Conservation (phyloP, 2,329 filamentous ascomycete genomes). For the Dendrostoma leiphaemia region DNA sequence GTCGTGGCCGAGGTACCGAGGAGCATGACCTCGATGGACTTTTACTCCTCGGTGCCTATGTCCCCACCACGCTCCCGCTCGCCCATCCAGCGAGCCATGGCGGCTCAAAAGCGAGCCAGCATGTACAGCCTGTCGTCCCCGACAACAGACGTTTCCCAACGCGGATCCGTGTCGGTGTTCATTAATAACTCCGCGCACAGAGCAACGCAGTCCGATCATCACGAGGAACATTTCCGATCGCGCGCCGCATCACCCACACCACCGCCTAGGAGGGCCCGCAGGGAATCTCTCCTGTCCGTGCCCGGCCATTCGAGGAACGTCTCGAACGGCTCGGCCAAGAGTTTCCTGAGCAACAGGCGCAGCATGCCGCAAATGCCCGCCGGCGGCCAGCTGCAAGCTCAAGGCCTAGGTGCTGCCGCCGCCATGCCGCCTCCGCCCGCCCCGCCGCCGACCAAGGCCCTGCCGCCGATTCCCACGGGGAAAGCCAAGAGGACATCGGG, state of each 20-base stretch:
- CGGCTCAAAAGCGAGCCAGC: slow-evolving; percentile 20
- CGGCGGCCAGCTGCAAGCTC: not conserved
- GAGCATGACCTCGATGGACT: slow-evolving; percentile 33
- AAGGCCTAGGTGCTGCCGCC: too few species aligned
- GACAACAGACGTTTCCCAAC: slow-evolving; percentile 7
- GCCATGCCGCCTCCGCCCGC: slow-evolving; percentile 49
- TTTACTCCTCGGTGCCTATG: slow-evolving; percentile 23
- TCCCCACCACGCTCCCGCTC: slow-evolving; percentile 10
- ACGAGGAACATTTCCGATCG: not conserved
- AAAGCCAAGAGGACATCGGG: slow-evolving; percentile 8
- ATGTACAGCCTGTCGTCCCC: slow-evolving; percentile 21
- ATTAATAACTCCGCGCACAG: slow-evolving; percentile 3
- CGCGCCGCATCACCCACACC: not conserved
- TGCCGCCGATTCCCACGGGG: slow-evolving; percentile 50
- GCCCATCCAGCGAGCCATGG: slow-evolving; percentile 16
- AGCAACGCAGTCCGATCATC: not conserved
- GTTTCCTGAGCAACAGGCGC: slow-evolving; percentile 32
- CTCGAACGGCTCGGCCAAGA: slow-evolving; percentile 11
- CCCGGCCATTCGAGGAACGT: not conserved
- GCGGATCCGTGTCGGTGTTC: slow-evolving; percentile 13
- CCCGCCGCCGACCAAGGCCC: slow-evolving; percentile 53
- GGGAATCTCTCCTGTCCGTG: slow-evolving; percentile 18
- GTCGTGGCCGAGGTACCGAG: slow-evolving; percentile 19
- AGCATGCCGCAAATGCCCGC: slow-evolving; percentile 48
- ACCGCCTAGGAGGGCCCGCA: slow-evolving; percentile 4